These are phyloP conservation scores for Auriscalpium microsporum DNA, from an alignment of 768 basidiomycete genomes.

Conservation along the genomic window DNA sequence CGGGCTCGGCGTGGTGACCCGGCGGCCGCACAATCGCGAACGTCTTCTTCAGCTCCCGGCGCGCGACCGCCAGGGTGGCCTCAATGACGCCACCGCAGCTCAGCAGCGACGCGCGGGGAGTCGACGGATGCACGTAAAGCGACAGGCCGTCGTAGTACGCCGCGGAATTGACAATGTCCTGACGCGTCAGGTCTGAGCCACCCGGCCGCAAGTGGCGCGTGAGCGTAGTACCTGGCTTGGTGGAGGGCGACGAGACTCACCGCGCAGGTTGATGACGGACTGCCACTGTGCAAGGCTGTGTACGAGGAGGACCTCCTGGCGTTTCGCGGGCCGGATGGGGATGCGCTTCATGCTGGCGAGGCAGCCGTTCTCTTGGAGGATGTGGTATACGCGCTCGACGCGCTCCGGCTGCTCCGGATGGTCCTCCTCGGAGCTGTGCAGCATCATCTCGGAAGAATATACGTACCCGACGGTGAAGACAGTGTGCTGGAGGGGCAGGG, in stretches of 20 bases:
- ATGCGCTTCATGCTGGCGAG: constrained; percentile 69
- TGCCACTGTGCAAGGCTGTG: constrained; percentile 92
- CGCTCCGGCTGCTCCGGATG: constrained; percentile 77
- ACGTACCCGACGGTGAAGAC: constrained; percentile 64
- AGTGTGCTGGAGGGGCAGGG: constrained; percentile 15
- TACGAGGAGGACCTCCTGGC: constrained; percentile 78
- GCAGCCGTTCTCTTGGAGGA: constrained; percentile 51
- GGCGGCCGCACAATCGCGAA: constrained; percentile 97
- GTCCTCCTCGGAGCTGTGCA: constrained; percentile 61
- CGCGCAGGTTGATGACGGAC: constrained; percentile 53
- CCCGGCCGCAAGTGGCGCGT: neutral
- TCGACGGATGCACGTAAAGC: constrained; percentile 82
- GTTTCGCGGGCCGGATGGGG: constrained; percentile 63
- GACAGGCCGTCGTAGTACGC: constrained; percentile 86
- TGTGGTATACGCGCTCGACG: constrained; percentile 66
- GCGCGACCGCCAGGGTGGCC: constrained; percentile 78
- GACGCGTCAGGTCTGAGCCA: constrained; percentile 56
- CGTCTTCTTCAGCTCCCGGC: constrained; percentile 69
- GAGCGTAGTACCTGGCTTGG: constrained; percentile 13
- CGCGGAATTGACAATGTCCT: constrained; percentile 68
- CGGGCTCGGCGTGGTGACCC: constrained; percentile 97
- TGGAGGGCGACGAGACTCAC: neutral
- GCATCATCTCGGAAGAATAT: constrained; percentile 80
- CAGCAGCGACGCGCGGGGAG: constrained; percentile 75
- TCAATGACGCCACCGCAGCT: constrained; percentile 96